Percentiles rank a stretch among this genome's conserved stretches.
phyloP scores from a whole-genome alignment of 495 filamentous ascomycete species.

The Trichocladium uniseriatum region DNA sequence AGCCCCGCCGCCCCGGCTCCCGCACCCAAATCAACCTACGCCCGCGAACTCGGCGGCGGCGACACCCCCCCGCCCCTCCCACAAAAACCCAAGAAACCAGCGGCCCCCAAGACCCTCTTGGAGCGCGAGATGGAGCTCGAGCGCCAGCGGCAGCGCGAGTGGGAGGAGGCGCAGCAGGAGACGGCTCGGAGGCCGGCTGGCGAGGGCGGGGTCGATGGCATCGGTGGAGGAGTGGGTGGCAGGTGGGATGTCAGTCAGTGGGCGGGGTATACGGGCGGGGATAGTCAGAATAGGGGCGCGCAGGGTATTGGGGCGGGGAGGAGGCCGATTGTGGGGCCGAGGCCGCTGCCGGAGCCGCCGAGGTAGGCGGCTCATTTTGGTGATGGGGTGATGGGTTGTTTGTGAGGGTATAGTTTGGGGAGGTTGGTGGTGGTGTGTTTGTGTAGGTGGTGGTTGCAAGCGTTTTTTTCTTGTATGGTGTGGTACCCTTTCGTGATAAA shows the following conservation, averaged over 20 bases:
- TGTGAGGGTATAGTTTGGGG: not conserved
- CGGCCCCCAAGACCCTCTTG: constrained; percentile 48
- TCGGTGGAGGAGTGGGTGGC: constrained; percentile 48
- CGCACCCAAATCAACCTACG: constrained; percentile 40
- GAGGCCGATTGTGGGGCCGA: constrained; percentile 70
- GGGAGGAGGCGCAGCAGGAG: constrained; percentile 84
- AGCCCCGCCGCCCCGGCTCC: constrained; percentile 31
- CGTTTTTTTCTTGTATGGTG: too few species aligned
- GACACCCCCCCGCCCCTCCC: not conserved
- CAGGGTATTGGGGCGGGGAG: constrained; percentile 64
- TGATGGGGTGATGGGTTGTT: not conserved
- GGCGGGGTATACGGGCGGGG: constrained; percentile 70
- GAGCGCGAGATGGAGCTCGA: constrained; percentile 96
- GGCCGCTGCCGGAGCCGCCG: constrained; percentile 48
- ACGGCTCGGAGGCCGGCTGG: constrained; percentile 45
- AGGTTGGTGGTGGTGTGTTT: too few species aligned
- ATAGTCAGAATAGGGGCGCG: constrained; percentile 66
- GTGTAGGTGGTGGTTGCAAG: too few species aligned
- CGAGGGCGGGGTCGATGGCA: constrained; percentile 41
- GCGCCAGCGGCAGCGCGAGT: constrained; percentile 83
- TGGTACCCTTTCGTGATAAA: too few species aligned
- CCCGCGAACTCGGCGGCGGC: constrained; percentile 45
- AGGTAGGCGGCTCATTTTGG: not conserved
- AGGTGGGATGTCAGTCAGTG: constrained; percentile 87
- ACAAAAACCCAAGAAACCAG: too few species aligned